Evolutionary conservation across 2,329 filamentous ascomycete genomes (phyloP), one percentile per base, ranked within the genome.

Genomic region (Mariannaea elegans): DNA sequence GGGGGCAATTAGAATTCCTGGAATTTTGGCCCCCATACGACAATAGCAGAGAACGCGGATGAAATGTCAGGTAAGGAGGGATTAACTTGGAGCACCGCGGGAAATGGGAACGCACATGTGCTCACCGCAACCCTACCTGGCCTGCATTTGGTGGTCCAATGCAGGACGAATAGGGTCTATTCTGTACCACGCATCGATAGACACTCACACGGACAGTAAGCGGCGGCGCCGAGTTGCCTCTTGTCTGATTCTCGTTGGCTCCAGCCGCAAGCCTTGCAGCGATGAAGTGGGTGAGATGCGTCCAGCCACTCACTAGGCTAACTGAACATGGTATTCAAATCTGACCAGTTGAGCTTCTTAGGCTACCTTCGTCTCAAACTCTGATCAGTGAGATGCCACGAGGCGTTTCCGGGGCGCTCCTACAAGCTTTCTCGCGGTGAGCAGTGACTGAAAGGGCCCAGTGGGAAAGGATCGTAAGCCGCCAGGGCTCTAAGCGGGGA

Each of bases 391-490:
- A 16, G 21, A 27, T 63, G 54, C 61, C 36, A 54, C 34, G 58
- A 67, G 66, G 66, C 61, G 61, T 63, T 52, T 31, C 34, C 42
- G 21, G 32, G 42, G 12, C 3, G 13, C 51, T 27, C 55, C 57
- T 60, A 48, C 50, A 63, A 61, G 65, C 59, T 63, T 44, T 24
- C 39, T 23, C 12, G 14, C 18, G 24, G 39, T 18, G 34, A 23
- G 9, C 66, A 63, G 61, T 60, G 64, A 59, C 67, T 65, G 68
- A 68, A 57, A 29, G 36, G 16, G n/a, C 36, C 48, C 41, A 48
- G 67, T 23, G 58, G 54, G 62, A 62, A 67, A 66, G 68, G 61
- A 66, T 65, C 65, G 61, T 67, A 67, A 70, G 65, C 68, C 61
- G 63, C 59, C 67, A 66, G 65, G 66, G 56, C 57, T 62, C 42